phyloP scores from a whole-genome alignment of 1,284 basidiomycete species.

The Rhodotorula sp. region DNA sequence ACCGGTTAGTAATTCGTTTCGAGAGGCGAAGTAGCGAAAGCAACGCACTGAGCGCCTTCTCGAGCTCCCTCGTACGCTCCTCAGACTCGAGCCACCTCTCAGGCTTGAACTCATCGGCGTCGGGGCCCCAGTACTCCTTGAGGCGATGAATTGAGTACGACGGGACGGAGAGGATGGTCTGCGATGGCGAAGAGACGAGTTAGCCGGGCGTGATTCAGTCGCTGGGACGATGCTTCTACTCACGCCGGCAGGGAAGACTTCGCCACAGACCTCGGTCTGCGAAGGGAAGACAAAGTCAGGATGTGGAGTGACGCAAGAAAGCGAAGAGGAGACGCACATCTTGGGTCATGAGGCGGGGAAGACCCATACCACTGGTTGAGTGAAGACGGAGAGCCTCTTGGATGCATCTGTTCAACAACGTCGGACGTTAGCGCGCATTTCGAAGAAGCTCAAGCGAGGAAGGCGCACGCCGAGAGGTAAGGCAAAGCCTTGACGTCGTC shows the following conservation, averaged over 20 bases:
- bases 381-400: conserved; percentile 77
- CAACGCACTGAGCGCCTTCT: conserved; percentile 60
- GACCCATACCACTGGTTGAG: conserved; percentile 69
- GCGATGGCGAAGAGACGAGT: not conserved
- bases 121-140: conserved; percentile 67
- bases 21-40: conserved; percentile 48
- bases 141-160: conserved; percentile 77
- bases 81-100: conserved; percentile 80
- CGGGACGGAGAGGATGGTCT: conserved; percentile 47
- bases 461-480: conserved; percentile 60
- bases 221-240: conserved; percentile 53
- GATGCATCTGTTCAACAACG: conserved; percentile 53
- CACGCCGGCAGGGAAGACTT: conserved; percentile 63
- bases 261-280: conserved; percentile 61
- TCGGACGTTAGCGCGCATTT: too few species aligned
- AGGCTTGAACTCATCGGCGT: conserved; percentile 55
- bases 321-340: not conserved
- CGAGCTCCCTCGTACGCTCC: conserved; percentile 58
- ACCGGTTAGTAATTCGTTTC: too few species aligned
- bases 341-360: conserved; percentile 49
- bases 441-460: too few species aligned
- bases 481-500: conserved; percentile 41
- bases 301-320: too few species aligned
- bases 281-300: conserved; percentile 48
- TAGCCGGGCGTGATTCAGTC: too few species aligned